Base-by-base conservation (phyloP, 768 basidiomycete species). In the Tricholoma sp. region DNA sequence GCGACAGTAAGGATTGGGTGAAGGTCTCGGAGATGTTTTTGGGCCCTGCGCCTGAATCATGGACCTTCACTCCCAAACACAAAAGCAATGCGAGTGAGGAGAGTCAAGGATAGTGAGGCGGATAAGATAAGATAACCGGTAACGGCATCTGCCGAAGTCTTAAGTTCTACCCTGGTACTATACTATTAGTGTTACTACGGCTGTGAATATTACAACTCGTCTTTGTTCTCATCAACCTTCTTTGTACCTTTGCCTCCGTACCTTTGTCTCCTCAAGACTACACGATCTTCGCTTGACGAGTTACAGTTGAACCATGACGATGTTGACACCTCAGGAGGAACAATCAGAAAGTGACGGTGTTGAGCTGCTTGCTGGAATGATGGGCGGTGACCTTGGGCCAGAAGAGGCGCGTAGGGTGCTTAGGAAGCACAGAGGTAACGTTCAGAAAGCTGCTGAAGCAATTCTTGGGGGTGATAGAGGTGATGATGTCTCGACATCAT, bases 21-120 rank as follows among this genome's bases (percentile, higher is more conserved):
- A 91, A 85, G 73, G 85, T 99, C 47, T 89, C 90, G 1, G 92
- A 95, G 72, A 94, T 96, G 89, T 97, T 97, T 74, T 74, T 98
- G 24, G 96, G 95, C 1, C 88, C 88, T 55, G 81, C 84, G 1
- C 94, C 92, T 1, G 89, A 90, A 57, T 75, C 81, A 3, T 96
- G 91, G 86, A 72, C 74, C 6, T 98, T 97, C 71, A 84, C 83
- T 12, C 94, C 95, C 1, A 98, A 97, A 70, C 95, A 98, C 73
- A 95, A 92, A 73, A 94, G 91, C 60, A 98, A 97, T 68, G 75
- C 90, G 1, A 80, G 75, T 55, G 86, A 90, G 63, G 89, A 77
- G 58, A 71, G 74, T 39, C 77, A 79, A 65, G 78, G 78, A 15
- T 79, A 68, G 18, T 17, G 1, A 13, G 9, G 8, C 13, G 7